These are phyloP conservation scores for Amaranthus palmeri DNA, from an alignment of 148 eudicot genomes.

Conservation along the genomic window DNA sequence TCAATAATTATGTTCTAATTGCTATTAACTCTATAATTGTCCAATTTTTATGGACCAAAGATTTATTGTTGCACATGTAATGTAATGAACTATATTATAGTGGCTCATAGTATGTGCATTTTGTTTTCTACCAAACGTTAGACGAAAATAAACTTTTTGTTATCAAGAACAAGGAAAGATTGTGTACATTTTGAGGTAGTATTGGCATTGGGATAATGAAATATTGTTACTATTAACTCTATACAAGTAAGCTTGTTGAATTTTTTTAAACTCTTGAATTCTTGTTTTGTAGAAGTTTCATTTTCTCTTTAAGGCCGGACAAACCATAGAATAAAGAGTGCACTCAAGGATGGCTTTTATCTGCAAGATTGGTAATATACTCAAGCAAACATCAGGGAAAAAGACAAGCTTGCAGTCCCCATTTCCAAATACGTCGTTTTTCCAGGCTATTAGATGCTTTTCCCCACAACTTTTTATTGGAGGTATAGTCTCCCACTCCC, in stretches of 20 bases:
- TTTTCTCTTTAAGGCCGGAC: no score
- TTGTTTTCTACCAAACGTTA: no score
- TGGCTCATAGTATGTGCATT: no score
- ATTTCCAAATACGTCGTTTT: constrained; percentile 21
- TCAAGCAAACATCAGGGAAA: constrained; percentile 29
- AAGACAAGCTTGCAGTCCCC: constrained; percentile 14
- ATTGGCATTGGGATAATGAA: no score
- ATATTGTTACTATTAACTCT: no score
- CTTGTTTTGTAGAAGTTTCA: no score
- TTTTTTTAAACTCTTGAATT: no score
- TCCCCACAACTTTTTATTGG: constrained; percentile 58
- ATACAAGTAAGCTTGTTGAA: no score
- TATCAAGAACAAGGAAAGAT: no score
- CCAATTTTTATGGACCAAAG: neutral
- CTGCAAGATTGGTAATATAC: constrained; percentile 34
- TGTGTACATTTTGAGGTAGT: no score
- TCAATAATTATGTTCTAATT: neutral
- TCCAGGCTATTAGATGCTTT: constrained; percentile 41
- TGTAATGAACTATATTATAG: neutral
- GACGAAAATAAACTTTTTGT: no score
- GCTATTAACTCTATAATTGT: neutral
- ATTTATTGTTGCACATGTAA: neutral
- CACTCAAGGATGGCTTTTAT: constrained; percentile 33
- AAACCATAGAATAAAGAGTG: no score
- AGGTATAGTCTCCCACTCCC: constrained; percentile 27